Conservation (phyloP, 331 rosid species). For the Erythrophleum ivorense region DNA sequence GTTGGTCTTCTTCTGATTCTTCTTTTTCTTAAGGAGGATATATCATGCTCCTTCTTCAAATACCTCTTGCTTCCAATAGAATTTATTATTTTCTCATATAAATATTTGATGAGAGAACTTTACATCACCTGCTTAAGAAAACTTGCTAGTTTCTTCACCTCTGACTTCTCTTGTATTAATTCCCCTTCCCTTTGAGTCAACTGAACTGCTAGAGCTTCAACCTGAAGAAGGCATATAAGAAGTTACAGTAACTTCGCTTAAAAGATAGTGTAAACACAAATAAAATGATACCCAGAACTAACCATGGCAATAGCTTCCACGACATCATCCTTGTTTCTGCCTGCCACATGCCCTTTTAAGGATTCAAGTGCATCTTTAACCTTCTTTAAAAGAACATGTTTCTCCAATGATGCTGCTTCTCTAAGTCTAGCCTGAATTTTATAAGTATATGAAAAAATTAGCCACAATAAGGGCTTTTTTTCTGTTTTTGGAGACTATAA, state of each 20-base stretch:
- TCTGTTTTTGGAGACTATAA: background rate
- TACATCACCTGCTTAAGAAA: constrained; percentile 89
- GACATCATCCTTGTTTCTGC: constrained; percentile 89
- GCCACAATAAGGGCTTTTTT: constrained; percentile 1
- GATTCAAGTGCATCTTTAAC: constrained; percentile 92
- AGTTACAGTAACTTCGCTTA: constrained; percentile 24
- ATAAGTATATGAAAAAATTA: constrained; percentile 37
- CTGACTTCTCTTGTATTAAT: constrained; percentile 85
- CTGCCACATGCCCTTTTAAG: constrained; percentile 81
- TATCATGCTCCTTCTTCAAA: background rate
- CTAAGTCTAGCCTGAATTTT: constrained; percentile 84
- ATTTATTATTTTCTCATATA: background rate
- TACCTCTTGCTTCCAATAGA: background rate
- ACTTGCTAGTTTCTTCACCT: constrained; percentile 89
- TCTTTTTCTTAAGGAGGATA: background rate
- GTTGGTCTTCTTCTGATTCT: constrained; percentile 15
- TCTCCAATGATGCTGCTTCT: constrained; percentile 91
- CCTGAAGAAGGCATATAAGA: constrained; percentile 55
- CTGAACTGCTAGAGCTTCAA: constrained; percentile 91
- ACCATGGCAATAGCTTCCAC: constrained; percentile 92
- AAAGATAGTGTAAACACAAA: constrained; percentile 28
- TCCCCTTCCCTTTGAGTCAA: constrained; percentile 96
- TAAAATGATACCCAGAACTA: constrained; percentile 36
- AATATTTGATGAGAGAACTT: constrained; percentile 19
- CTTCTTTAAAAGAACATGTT: constrained; percentile 90